Percentiles rank a stretch among this genome's conserved stretches.
These are phyloP conservation scores for Trichoderma hamatum DNA, from an alignment of 2,329 filamentous ascomycete genomes.

Conservation along the genomic window DNA sequence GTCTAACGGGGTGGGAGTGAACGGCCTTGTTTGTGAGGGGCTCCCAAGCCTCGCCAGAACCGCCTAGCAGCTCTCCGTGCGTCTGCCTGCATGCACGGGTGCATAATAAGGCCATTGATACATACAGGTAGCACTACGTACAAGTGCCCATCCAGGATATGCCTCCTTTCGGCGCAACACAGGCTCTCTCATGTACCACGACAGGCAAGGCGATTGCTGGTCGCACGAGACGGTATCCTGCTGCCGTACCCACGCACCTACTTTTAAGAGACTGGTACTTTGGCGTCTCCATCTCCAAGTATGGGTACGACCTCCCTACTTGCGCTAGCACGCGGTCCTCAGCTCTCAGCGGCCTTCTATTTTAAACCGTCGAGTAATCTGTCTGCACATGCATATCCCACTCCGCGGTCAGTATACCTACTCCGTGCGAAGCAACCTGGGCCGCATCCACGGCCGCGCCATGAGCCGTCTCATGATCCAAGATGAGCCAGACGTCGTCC, in stretches of 20 bases:
- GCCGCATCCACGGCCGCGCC: slow-evolving; percentile 19
- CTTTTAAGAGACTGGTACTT: background rate
- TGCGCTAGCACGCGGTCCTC: slow-evolving; percentile 7
- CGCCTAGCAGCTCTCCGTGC: slow-evolving; percentile 1
- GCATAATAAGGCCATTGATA: slow-evolving; percentile 22
- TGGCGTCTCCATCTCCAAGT: background rate
- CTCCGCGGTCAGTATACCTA: background rate
- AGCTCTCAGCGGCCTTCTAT: slow-evolving; percentile 7
- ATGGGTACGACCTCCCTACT: slow-evolving; percentile 8
- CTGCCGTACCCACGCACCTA: background rate
- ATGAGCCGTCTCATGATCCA: slow-evolving; percentile 22
- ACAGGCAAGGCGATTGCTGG: background rate
- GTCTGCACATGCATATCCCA: background rate
- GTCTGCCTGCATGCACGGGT: background rate
- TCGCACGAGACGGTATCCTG: background rate
- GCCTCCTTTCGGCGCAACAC: background rate
- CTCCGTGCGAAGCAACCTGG: slow-evolving; percentile 3
- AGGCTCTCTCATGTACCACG: background rate
- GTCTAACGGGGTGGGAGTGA: slow-evolving; percentile 18
- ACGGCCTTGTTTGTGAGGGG: slow-evolving; percentile 11
- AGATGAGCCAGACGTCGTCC: background rate
- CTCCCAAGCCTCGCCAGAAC: slow-evolving; percentile 5
- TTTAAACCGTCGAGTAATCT: background rate
- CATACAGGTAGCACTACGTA: background rate
- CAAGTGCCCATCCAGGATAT: background rate